Base-by-base conservation (phyloP, 805 yeast genomes). In the Nakazawaea laoshanensis region DNA sequence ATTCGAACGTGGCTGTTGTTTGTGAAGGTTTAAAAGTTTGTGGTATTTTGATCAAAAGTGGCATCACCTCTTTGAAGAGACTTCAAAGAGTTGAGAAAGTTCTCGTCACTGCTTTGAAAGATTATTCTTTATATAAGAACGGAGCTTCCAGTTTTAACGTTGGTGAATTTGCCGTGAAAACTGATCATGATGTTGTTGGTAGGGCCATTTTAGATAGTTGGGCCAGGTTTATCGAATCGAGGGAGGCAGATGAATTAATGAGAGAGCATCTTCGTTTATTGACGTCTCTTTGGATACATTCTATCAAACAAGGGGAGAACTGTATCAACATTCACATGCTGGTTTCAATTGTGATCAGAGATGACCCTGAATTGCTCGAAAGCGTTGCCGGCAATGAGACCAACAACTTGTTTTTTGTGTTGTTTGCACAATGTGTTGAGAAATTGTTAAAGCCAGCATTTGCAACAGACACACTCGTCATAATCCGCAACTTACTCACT, bases 351-450 rank as follows among this genome's bases (percentile, higher is more conserved):
- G 61, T 82, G 24, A 61, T 81, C 25, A 75, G 75, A 25, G 61
- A 59, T 14, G 65, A 78, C 40, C 58, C 65, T 2, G 44, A 53
- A 0, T 49, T 63, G 9, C 61, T 81, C 13, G 51, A 59, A 5
- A 56, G 61, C 2, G 61, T 73, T 22, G 51, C 84, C 28, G 67
- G 64, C 4, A 74, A 67, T 8, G 87, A 78, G 40, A 59, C 72
- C 2, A 63, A 68, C 4, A 74, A 73, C 40, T 82, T 87, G 43
- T 77, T 82, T 53, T 82, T 85, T 48, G 78, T 87, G 19, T 52
- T 88, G 24, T 83, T 81, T 56, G 83, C 95, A 8, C 82, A 84
- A 43, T 85, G 95, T 50, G 65, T 87, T 30, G 94, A 84, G 44
- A 71, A 80, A 1, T 61, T 87, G 40, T 67, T 80, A 30, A 69